These are phyloP conservation scores for Ustilago curta DNA, from an alignment of 1,284 basidiomycete species.

Conservation along the genomic window DNA sequence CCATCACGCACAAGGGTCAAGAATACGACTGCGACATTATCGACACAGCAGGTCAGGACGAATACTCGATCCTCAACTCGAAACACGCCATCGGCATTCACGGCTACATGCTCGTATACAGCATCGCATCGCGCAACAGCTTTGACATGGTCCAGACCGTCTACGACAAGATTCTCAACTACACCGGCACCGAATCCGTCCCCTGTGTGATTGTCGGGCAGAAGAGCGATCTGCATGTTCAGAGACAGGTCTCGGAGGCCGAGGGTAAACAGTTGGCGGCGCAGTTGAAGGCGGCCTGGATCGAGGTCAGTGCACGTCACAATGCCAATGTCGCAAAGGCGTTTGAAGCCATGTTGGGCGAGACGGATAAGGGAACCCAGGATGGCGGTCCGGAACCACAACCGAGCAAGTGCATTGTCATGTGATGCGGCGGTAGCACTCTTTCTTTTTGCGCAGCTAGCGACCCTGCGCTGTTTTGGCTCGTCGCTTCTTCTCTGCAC, in stretches of 20 bases:
- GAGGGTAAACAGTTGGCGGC: constrained; percentile 66
- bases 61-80: constrained; percentile 83
- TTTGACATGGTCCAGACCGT: constrained; percentile 97
- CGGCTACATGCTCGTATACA: constrained; percentile 92
- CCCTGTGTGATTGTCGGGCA: constrained; percentile 97
- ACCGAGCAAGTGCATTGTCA: constrained; percentile 64
- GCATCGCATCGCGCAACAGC: constrained; percentile 87
- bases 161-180: constrained; percentile 97
- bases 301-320: constrained; percentile 67
- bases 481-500: background rate
- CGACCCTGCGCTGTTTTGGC: background rate
- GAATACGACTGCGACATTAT: constrained; percentile 97
- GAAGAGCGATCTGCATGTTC: constrained; percentile 83
- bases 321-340: constrained; percentile 68
- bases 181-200: constrained; percentile 86
- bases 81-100: constrained; percentile 86
- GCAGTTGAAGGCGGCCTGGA: constrained; percentile 64
- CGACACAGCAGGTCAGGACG: constrained; percentile 96
- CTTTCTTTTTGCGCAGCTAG: too few relatives aligned
- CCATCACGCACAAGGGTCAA: constrained; percentile 82
- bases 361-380: constrained; percentile 61
- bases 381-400: constrained; percentile 63
- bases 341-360: constrained; percentile 65
- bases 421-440: constrained; percentile 31
- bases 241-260: constrained; percentile 73